Evolutionary conservation across 2,329 filamentous ascomycete species (phyloP).

Genomic region (Escovopsis sp.): DNA sequence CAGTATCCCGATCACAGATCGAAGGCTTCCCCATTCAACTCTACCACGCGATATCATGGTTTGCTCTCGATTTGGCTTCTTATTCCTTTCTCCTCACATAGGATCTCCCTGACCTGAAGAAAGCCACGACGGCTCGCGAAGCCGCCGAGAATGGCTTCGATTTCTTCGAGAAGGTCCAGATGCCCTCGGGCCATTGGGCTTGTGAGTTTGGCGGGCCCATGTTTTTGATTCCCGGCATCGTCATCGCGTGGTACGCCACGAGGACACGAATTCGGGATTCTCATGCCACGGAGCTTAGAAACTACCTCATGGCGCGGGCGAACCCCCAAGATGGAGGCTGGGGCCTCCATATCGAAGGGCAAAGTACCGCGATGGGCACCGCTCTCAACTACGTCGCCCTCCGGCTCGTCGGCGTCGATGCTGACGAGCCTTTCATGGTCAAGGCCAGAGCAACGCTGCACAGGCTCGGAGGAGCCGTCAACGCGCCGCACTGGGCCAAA

Average conservation of each 20-base stretch:
- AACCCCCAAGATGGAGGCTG: conserved; percentile 86
- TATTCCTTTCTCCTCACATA: conserved; percentile 22
- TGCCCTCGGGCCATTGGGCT: conserved; percentile 82
- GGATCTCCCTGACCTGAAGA: conserved; percentile 58
- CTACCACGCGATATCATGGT: no score
- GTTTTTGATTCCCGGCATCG: conserved; percentile 78
- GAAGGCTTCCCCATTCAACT: no score
- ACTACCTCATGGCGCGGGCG: conserved; percentile 77
- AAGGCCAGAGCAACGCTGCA: conserved; percentile 73
- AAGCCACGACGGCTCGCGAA: conserved; percentile 57
- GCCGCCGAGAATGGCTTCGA: conserved; percentile 67
- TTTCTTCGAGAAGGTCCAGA: conserved; percentile 82
- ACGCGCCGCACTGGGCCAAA: conserved; percentile 90
- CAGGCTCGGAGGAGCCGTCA: conserved; percentile 68
- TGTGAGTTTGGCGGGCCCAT: conserved; percentile 97
- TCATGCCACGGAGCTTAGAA: conserved; percentile 75
- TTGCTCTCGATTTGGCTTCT: no score
- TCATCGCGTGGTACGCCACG: conserved; percentile 79
- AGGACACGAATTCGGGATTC: conserved; percentile 70
- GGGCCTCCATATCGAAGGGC: conserved; percentile 89
- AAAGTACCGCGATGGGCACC: conserved; percentile 84
- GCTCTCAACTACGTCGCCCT: conserved; percentile 73
- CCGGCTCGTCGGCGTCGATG: conserved; percentile 65
- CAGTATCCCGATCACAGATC: no score
- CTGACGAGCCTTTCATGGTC: conserved; percentile 72